Base-by-base conservation (phyloP, 176 grass and related monocot species). In the Aegilops umbellulata region DNA sequence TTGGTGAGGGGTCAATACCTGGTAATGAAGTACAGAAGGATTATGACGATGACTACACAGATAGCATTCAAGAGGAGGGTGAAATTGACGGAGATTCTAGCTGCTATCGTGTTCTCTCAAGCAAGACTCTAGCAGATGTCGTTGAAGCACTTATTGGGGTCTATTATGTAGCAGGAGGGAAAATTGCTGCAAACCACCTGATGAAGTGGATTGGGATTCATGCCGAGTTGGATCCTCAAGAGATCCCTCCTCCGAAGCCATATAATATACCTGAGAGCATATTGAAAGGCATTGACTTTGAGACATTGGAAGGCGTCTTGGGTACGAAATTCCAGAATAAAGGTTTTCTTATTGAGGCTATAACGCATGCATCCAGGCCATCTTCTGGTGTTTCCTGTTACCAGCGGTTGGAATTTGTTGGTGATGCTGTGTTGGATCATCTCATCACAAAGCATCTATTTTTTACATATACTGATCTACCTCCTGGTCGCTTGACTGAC, bases 151-250 rank as follows among this genome's bases (percentile, higher is more conserved):
- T 99, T 81, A 94, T 99, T 77, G 97, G 97, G 49, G 92, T 99
- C 47, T 99, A 99, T 88, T 99, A 96, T 89, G 92, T 99, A 53
- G 94, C 57, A 73, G 94, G 92, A 77, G 94, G 97, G 77, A 95
- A 96, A 87, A 92, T 87, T 32, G 97, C 97, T 55, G 94, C 97
- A 83, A 99, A 96, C 78, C 97, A 99, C 74, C 89, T 99, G 26
- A 99, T 99, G 97, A 96, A 88, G 82, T 96, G 97, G 97, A 89
- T 99, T 68, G 97, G 97, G 35, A 94, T 99, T 88, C 87, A 94
- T 72, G 97, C 95, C 29, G 92, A 96, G 65, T 78, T 99, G 71
- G 94, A 99, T 70, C 90, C 72, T 72, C 65, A 87, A 61, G 97
- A 93, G 49, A 89, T 99, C 74, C 90, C 94, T 57, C 71, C 75